A percentile compares a stretch with the other conserved stretches of the same genome.
Evolutionary conservation across 129 eudicot species (phyloP).

Genomic region (Centaurea solstitialis): DNA sequence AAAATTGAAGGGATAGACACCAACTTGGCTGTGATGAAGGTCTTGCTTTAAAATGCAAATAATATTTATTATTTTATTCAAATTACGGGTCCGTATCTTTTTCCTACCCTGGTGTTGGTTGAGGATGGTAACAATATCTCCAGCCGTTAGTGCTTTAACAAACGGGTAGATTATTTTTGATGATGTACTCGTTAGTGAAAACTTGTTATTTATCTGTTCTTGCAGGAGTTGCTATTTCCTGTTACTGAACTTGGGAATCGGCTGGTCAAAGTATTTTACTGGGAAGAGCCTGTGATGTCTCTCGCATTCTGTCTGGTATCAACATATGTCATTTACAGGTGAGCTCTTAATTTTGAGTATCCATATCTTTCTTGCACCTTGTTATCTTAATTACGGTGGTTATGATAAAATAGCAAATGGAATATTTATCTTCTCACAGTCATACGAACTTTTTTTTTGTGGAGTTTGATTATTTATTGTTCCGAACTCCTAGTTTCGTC

Average conservation of each 20-base stretch:
- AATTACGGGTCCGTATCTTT: background rate
- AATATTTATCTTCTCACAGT: background rate
- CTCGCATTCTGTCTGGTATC: constrained; percentile 59
- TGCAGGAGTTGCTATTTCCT: constrained; percentile 89
- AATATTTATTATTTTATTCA: background rate
- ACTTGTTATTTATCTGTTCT: background rate
- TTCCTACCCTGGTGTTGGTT: background rate
- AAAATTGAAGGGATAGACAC: constrained; percentile 95
- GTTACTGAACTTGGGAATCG: constrained; percentile 39
- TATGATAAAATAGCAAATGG: background rate
- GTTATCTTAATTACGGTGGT: background rate
- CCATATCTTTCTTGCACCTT: background rate
- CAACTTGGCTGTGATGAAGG: constrained; percentile 91
- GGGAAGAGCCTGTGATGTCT: constrained; percentile 82
- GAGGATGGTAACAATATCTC: background rate
- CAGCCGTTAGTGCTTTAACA: background rate
- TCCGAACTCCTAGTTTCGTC: too few species aligned
- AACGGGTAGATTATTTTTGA: background rate
- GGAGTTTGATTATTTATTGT: too few species aligned
- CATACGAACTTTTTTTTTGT: background rate
- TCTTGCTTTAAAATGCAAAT: constrained; percentile 6
- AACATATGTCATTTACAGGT: constrained; percentile 68
- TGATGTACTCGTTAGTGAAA: background rate
- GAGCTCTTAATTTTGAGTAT: constrained; percentile 20
- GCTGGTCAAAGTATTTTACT: constrained; percentile 46